Evolutionary conservation across 108 stramenopile genomes (phyloP), one percentile per base, ranked within the genome.

Genomic region (Epithemia pelagica): DNA sequence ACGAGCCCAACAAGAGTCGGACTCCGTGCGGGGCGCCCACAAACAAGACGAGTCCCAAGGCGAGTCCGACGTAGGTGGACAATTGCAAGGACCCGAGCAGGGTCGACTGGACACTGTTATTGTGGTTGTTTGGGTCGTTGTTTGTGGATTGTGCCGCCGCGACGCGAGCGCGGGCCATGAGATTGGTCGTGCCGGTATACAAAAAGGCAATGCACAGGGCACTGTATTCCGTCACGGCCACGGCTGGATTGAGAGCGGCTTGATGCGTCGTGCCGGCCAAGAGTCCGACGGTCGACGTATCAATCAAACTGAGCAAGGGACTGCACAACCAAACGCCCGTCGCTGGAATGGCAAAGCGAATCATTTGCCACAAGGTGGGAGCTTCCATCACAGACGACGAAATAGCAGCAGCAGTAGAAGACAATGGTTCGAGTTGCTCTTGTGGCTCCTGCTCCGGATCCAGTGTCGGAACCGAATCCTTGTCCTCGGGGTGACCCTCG

Each of bases 291-390:
- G 86, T 73, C 2, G 81, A 79, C 10, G 91, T 89, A 58, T 93
- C 91, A 67, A 93, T 93, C 74, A 93, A 72, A 30, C 86, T 88
- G 15, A 93, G 65, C 0, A 93, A 64, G 2, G 89, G 93, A 26
- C 73, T 64, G 56, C 93, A 94, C 18, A 90, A 64, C 89, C 89
- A 94, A 18, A 94, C 84, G 1, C 90, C 93, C 57, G 90, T 88
- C 0, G 93, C 93, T 1, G 93, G 89, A 65, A 91, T 69, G 54
- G 88, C 86, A 70, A 85, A 94, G n/a, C 71, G 79, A 1, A 92
- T 73, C 65, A 92, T 92, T 64, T 83, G 86, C 0, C 33, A 22
- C 1, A 88, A 71, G 24, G 64, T 61, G 19, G 91, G 91, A 10
- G 85, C 69, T 31, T 72, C 74, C 26, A 58, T n/a, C 21, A 18